A percentile compares a stretch with the other conserved stretches of the same genome.
phyloP scores from a whole-genome alignment of 768 basidiomycete genomes.

The Mycena olivaceomarginata region DNA sequence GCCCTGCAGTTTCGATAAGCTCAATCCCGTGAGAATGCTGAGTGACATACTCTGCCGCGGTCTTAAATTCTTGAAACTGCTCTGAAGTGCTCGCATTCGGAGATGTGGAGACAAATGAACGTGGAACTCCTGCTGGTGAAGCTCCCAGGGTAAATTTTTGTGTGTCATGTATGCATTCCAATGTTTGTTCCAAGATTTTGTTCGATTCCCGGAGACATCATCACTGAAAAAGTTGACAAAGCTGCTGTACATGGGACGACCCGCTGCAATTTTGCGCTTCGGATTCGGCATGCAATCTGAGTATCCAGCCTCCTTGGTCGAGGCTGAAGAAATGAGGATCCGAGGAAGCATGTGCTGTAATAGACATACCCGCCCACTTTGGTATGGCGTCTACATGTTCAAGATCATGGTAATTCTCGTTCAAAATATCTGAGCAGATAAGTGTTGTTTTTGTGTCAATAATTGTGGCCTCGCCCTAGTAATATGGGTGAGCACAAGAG shows the following conservation, averaged over 20 bases:
- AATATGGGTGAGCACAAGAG: too few species aligned
- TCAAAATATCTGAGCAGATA: conserved; percentile 1
- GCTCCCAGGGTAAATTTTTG: conserved; percentile 55
- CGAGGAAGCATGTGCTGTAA: neutral
- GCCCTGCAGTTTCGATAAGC: conserved; percentile 14
- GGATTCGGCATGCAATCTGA: conserved; percentile 57
- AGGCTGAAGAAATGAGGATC: neutral
- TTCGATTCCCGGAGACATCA: conserved; percentile 63
- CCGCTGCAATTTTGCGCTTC: conserved; percentile 51
- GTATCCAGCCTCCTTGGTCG: conserved; percentile 45
- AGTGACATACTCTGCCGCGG: conserved; percentile 54
- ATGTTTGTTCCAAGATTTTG: conserved; percentile 65
- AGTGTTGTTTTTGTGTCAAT: neutral
- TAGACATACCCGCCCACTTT: conserved; percentile 10
- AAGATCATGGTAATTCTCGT: conserved; percentile 16
- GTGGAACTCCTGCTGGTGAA: too few species aligned
- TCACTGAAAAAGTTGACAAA: conserved; percentile 60
- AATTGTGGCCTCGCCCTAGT: conserved; percentile 2
- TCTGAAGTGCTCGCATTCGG: conserved; percentile 56
- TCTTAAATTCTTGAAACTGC: conserved; percentile 58
- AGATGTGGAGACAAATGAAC: too few species aligned
- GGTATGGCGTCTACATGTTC: neutral
- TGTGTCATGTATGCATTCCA: conserved; percentile 63
- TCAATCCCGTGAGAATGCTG: neutral
- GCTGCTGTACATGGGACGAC: conserved; percentile 55